Base-by-base conservation (phyloP, 331 rosid species). In the Cydonia oblonga region DNA sequence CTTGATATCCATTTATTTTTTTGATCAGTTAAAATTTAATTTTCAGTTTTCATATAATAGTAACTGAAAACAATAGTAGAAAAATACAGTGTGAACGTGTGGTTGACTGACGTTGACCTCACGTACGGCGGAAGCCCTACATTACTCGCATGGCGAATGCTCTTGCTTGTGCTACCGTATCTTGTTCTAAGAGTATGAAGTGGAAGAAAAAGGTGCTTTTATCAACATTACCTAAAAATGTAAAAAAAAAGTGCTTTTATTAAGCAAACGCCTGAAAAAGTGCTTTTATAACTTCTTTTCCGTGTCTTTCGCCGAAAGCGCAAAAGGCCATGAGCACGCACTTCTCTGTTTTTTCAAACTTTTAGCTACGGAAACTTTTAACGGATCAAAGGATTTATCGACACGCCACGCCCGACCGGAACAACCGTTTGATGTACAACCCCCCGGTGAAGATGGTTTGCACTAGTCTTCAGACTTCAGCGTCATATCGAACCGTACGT, bases 401-500 rank as follows among this genome's bases (percentile, higher is more conserved):
- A 38, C 44, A 38, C 5, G 44, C 14, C 44, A 38, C 5, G 44
- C 14, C 44, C 4, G 44, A 10, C 44, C 5, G 5, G 14, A 35
- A 57, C 53, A 9, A 63, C 83, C 54, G 69, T 71, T 69, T 54
- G 64, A 69, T n/a, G 33, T 30, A 42, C 42, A 42, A 76, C 59
- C 60, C 66, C 56, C 56, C 0, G 4, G 56, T 18, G 56, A 18
- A 51, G 56, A 51, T 51, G 16, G 59, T 44, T 67, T 58, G 70
- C 64, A 53, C 51, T 71, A 68, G 74, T 60, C 72, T 83, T 56
- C 68, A 32, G 71, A 66, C 14, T 63, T 71, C 23, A 71, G 70
- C 79, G 26, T 65, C 57, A 42, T 61, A 78, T 29, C 24, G 29
- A 75, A 69, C 81, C 79, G 82, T 79, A 82, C 90, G 82, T 78